phyloP scores from a whole-genome alignment of 371 early-diverging fungal species.

The Conidiobolus incongruus region DNA sequence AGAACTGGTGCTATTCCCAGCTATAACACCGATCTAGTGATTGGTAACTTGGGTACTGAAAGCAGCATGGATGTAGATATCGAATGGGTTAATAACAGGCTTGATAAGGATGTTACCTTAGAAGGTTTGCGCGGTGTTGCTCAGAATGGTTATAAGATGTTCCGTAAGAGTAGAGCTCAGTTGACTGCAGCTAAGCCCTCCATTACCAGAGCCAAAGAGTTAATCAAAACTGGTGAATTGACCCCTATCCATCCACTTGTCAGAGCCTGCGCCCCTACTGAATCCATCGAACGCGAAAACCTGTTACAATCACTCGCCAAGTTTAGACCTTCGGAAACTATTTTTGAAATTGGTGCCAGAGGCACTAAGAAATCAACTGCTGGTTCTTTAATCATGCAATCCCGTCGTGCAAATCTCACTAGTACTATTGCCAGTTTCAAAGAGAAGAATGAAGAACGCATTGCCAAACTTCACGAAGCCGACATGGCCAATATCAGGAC shows the following conservation, averaged over 20 bases:
- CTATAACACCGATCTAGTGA: constrained; percentile 62
- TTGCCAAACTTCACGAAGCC: constrained; percentile 6
- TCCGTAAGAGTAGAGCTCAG: constrained; percentile 50
- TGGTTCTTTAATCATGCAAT: constrained; percentile 53
- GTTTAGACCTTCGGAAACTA: too few species aligned
- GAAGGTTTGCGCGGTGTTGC: constrained; percentile 37
- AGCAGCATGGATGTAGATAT: constrained; percentile 34
- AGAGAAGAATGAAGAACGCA: not conserved
- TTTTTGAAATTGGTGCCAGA: constrained; percentile 75
- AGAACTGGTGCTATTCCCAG: constrained; percentile 12
- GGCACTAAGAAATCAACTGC: constrained; percentile 47
- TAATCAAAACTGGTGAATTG: constrained; percentile 26
- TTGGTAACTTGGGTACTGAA: constrained; percentile 47
- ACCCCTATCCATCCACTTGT: constrained; percentile 58
- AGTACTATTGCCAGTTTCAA: constrained; percentile 20
- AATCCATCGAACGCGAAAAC: too few species aligned
- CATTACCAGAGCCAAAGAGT: constrained; percentile 64
- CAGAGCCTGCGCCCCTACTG: too few species aligned
- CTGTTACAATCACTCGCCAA: too few species aligned
- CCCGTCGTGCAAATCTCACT: constrained; percentile 36
- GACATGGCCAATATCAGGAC: constrained; percentile 6
- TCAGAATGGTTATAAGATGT: constrained; percentile 68
- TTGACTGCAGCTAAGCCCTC: constrained; percentile 69
- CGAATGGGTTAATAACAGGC: constrained; percentile 38
- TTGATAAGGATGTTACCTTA: constrained; percentile 32